Evolutionary conservation across 805 yeast genomes (phyloP), one percentile per base, ranked within the genome.

Genomic region (Tetrapisispora nanseiensis): DNA sequence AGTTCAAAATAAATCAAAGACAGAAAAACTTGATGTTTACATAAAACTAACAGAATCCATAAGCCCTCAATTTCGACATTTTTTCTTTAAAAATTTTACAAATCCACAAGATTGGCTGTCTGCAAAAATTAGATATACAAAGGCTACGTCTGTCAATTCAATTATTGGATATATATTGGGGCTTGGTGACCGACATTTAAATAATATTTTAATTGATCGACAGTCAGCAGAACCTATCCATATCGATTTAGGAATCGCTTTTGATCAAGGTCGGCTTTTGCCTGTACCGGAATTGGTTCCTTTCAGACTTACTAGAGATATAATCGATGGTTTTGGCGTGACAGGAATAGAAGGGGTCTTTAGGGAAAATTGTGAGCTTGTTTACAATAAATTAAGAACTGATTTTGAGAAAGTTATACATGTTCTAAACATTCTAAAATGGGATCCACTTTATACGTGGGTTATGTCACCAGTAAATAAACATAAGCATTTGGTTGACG

Each of bases 391-490:
- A 2, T 62, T 92, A 35, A 66, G 94, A 42, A 62, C 62, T 1
- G 80, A 86, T 52, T 68, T 68, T 28, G 84, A 78, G 23, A 80
- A 79, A 49, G 85, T 94, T 23, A 62, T 80, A 59, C 81, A 92
- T 24, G 84, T 92, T 26, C 64, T 92, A 42, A 90, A 89, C 52
- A 95, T 90, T 4, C 63, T 92, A 48, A 71, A 81, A 51, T 86
- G 92, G 73, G 99, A 92, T 68, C 97, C 98, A 0, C 69, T 92
- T 42, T 89, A 90, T 55, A 74, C 86, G 1, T 92, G 98, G 97
- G 77, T 84, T 0, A 68, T 87, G 37, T 84, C 96, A 0, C 94
- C 95, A 1, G 61, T 86, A 15, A 61, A 82, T 42, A 73, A 70
- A 53, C 71, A 71, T 48, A 73, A 69, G 47, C 57, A 55, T 42